Base-by-base conservation (phyloP, 2,329 filamentous ascomycete species). In the Zasmidium angulare region DNA sequence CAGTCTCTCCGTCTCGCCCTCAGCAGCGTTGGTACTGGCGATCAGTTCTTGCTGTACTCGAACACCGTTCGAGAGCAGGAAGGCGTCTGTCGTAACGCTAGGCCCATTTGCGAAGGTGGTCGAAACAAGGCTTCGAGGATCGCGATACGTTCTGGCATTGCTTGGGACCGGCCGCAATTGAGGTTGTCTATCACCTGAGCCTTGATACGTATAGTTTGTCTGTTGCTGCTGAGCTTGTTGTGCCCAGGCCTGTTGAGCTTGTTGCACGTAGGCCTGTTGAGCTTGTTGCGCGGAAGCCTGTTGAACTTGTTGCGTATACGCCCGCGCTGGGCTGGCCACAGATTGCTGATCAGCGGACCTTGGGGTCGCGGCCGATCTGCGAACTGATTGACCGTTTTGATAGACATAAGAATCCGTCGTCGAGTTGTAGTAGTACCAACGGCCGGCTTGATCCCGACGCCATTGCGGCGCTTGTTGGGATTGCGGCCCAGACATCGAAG, bases 61-160 rank as follows among this genome's bases (percentile, higher is more conserved):
- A 3, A 61, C 22, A 14, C 61, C 61, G 10, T 46, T 9, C 1
- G 12, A 2, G 19, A 24, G 51, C 1, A 60, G 20, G 2, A 2
- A 1, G 17, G 55, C 50, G 48, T 63, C 61, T 1, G 61, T 61
- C 12, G 24, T 51, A 17, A 12, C 21, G 21, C 11, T 10, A 26
- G 10, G 10, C 19, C 22, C 19, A 23, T 4, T 26, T 7, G 48
- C 48, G 7, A 23, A 11, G n/a, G 14, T 22, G n/a, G 48, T 50
- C 21, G 21, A 4, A 4, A 50, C 48, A 7, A 7, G 29, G 29
- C 7, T 36, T 36, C 14, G 29, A 36, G 29, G 29, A 36, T 36
- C 29, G 7, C 29, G 29, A 36, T 7, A 36, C n/a, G n/a, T n/a
- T n/a, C n/a, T n/a, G n/a, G n/a, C n/a, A n/a, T n/a, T n/a, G n/a